These are phyloP conservation scores for Pseudomonodictys pantanalensis DNA, from an alignment of 495 filamentous ascomycete species.

Conservation along the genomic window DNA sequence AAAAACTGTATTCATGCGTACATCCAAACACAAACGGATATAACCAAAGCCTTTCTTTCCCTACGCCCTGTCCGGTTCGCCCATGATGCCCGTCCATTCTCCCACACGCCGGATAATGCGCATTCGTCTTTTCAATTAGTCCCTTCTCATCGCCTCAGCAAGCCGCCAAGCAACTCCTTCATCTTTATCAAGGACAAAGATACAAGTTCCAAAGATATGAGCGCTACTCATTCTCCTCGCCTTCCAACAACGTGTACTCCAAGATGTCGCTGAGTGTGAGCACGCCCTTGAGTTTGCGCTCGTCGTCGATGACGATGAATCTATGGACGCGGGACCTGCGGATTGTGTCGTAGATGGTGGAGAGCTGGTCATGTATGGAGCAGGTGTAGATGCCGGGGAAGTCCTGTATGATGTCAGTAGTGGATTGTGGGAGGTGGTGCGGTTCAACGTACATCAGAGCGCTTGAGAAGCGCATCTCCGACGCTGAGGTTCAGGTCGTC, in stretches of 20 bases:
- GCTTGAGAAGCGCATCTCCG: constrained; percentile 84
- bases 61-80: too few relatives aligned
- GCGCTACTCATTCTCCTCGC: constrained; percentile 62
- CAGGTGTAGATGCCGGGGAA: constrained; percentile 97
- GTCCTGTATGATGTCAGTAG: constrained; percentile 55
- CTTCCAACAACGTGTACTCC: constrained; percentile 87
- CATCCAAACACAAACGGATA: too few relatives aligned
- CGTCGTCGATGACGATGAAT: constrained; percentile 86
- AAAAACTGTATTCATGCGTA: too few relatives aligned
- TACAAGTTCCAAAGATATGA: too few relatives aligned
- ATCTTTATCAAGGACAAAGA: too few relatives aligned
- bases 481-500: constrained; percentile 85
- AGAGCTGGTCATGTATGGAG: constrained; percentile 82
- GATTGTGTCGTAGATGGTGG: constrained; percentile 95
- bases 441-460: constrained; percentile 61
- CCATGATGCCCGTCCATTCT: too few relatives aligned
- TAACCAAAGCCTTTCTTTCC: too few relatives aligned
- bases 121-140: too few relatives aligned
- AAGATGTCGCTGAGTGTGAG: constrained; percentile 95
- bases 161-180: too few relatives aligned
- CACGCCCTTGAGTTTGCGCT: constrained; percentile 79
- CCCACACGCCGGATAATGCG: too few relatives aligned
- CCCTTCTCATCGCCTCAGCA: too few relatives aligned
- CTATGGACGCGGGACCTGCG: constrained; percentile 91
- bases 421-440: background rate